phyloP scores from a whole-genome alignment of 371 early-diverging fungal genomes.

The Lichtheimia ramosa region DNA sequence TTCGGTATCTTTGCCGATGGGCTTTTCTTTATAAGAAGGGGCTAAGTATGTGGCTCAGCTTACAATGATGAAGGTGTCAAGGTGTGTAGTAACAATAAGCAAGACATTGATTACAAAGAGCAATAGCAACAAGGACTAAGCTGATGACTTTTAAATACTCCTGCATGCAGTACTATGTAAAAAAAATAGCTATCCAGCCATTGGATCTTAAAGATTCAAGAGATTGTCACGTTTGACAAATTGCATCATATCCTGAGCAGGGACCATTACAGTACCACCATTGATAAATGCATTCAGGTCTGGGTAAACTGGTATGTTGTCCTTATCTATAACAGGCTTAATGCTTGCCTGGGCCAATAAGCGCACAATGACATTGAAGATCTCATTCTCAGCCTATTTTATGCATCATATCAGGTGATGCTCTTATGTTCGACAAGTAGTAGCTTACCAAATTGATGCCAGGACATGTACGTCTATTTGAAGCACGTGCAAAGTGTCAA shows the following conservation, averaged over 20 bases:
- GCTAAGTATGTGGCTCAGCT: no score
- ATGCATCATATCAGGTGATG: not conserved
- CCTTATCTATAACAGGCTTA: not conserved
- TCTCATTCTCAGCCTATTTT: not conserved
- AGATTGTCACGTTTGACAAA: constrained; percentile 9
- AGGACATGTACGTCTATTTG: constrained; percentile 1
- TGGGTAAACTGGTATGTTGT: not conserved
- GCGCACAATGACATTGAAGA: not conserved
- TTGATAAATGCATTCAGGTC: not conserved
- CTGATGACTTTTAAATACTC: no score
- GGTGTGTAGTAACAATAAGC: no score
- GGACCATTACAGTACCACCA: not conserved
- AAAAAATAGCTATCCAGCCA: no score
- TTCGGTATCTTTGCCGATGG: no score
- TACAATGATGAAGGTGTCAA: no score
- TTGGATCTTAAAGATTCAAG: not conserved
- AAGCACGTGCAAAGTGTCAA: not conserved
- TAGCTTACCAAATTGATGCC: not conserved
- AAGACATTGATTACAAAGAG: no score
- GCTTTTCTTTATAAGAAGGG: no score
- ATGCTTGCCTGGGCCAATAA: not conserved
- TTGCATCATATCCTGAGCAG: not conserved
- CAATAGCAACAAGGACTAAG: no score
- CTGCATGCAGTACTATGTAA: no score
- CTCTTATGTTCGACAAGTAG: not conserved